Evolutionary conservation across 2,329 filamentous ascomycete species (phyloP).

Genomic region (Penicillium verrucosum): DNA sequence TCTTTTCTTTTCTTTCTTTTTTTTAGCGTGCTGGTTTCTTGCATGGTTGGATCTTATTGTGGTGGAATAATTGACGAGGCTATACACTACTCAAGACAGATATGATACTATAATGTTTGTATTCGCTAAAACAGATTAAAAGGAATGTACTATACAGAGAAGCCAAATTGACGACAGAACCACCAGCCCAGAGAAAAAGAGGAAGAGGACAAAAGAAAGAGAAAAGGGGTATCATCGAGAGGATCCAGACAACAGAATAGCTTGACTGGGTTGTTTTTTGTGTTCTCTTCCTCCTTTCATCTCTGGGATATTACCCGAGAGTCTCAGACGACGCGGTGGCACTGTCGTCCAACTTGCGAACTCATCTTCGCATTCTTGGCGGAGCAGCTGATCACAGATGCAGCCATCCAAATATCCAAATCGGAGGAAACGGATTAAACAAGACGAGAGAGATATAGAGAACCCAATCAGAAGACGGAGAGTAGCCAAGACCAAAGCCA

Average conservation of each 20-base stretch:
- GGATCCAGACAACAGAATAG: slow-evolving; percentile 4
- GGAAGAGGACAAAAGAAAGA: slow-evolving; percentile 1
- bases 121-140: slow-evolving; percentile 17
- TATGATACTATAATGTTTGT: slow-evolving; percentile 1
- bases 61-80: not conserved
- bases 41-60: not conserved
- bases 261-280: slow-evolving; percentile 3
- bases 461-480: not conserved
- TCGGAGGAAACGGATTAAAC: not conserved
- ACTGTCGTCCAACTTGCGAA: not conserved
- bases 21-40: not conserved
- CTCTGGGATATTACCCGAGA: slow-evolving; percentile 2
- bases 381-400: not conserved
- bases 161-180: slow-evolving; percentile 2
- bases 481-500: not conserved
- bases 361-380: not conserved
- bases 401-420: not conserved
- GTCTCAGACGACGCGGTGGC: not conserved
- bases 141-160: slow-evolving; percentile 15
- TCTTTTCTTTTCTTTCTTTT: too few species aligned
- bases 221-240: slow-evolving; percentile 19
- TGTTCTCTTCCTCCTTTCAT: slow-evolving; percentile 3
- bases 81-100: not conserved
- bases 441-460: not conserved
- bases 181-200: slow-evolving; percentile 8